Evolutionary conservation across 805 yeast species (phyloP), one percentile per base, ranked within the genome.

Genomic region (Dipodascopsis uninucleata): DNA sequence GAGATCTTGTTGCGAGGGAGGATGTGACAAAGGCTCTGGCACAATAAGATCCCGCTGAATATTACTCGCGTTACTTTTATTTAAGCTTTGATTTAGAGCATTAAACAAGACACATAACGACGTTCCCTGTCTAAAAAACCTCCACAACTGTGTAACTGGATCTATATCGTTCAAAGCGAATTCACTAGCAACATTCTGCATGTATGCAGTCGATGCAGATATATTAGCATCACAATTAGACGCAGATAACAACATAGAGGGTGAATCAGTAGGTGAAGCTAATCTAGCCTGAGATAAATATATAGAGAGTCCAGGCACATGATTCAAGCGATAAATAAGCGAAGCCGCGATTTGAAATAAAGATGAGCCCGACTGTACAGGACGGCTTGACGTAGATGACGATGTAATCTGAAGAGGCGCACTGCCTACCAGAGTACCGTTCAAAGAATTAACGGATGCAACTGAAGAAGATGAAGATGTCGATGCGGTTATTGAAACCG

Each of bases 81-180:
- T 64, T n/a, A 22, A 22, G 16, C 17, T 16, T 7, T 21, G 39
- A 7, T 40, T 21, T 17, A 87, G 73, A 10, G 79, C 70, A 65
- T 93, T 90, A 70, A 83, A 86, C 5, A 90, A 69, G 32, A 86
- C 76, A 64, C 97, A 89, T 32, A 93, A 70, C 3, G 97, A 95
- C 2, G 94, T 82, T 8, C 97, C 98, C 59, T 85, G 87, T 58
- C 90, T 94, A 59, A 93, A 81, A 26, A 93, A 69, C 55, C 86
- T 81, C 79, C 96, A 85, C 33, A 93, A 62, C 52, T 87, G 89
- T 1, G 96, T 87, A 2, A 85, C 97, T 2, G 97, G 97, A 62
- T 93, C 99, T 59, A 85, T 49, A 6, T 83, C 53, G 76, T 75
- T 49, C 76, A 73, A 52, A 76, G 78, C 4, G 84, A 84, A 3